Evolutionary conservation across 2,329 filamentous ascomycete species (phyloP), one percentile per base, ranked within the genome.

Genomic region (Lanzia echinophila): DNA sequence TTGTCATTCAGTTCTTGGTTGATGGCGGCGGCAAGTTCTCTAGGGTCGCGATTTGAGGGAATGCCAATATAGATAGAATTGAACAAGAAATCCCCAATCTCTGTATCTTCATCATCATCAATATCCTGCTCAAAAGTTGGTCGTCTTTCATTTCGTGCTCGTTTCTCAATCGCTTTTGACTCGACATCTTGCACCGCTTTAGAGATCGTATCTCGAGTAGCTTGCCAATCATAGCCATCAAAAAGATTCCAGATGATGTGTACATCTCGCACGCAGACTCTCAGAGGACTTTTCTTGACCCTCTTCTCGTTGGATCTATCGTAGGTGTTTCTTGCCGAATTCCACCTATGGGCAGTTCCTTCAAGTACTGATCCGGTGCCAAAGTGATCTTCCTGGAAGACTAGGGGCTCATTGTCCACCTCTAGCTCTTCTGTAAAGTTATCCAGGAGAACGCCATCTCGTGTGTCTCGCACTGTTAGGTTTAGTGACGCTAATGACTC

Each of bases 31-130:
- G 88, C 78, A 10, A 97, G 78, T 31, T 95, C 89, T 50, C 82
- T 82, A 5, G 90, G 90, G 62, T 97, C 92, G 55, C 86, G 83
- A 62, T 91, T 94, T 11, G 88, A 80, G 0, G 92, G 88, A 17
- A 99, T 88, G 13, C 88, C 90, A 63, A 99, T 96, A 73, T 96
- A 99, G 52, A 99, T 96, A 0, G 94, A 99, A 68, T 99, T 97
- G 78, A 99, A 99, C 15, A 99, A 76, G 62, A 95, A 95, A 68
- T 99, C 95, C 6, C 90, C 90, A 69, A 97, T 95, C 6, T 87
- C 88, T 12, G 84, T 88, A 69, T 91, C 88, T 42, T 91, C 87
- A 44, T 95, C 88, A 47, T 95, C 88, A 20, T 86, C 79, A 22
- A 92, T 84, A 34, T 84, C 85, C 50, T 85, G 87, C 64, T 69